Evolutionary conservation across 768 basidiomycete genomes (phyloP), one percentile per base, ranked within the genome.

Genomic region (Psilocybe cyanescens): DNA sequence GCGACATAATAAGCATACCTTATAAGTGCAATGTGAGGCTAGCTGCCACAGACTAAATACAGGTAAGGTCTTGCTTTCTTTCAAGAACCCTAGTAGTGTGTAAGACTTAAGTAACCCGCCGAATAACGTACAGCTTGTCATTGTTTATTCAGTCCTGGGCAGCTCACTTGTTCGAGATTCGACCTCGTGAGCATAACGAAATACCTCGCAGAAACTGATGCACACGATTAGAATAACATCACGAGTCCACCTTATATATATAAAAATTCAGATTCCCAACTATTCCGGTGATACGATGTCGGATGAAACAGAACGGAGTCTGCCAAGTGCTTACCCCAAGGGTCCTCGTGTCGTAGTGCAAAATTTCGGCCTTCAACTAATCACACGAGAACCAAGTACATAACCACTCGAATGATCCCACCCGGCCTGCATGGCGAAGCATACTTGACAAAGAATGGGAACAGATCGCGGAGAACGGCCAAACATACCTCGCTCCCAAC

Each of bases 401-500:
- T 8, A 29, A 46, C 33, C 39, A n/a, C 46, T 55, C 24, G 37
- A 44, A 44, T 35, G 12, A 28, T 19, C 49, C 24, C 60, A 57
- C 39, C 54, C 30, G 24, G 31, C 17, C 54, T 60, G 59, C 53
- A 24, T 54, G 49, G 57, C 11, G 53, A 55, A 62, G 57, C n/a
- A 44, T 58, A 55, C 35, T 62, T 58, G 61, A 58, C 61, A 62
- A 47, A 39, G 57, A 55, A 62, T 62, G 61, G 55, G 61, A 62
- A 62, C 17, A 45, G n/a, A 51, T 39, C 33, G 24, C 28, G 47
- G 35, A 60, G 35, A 37, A 31, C 52, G 55, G 30, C 4, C 49
- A 30, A 8, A 44, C 41, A 5, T n/a, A 44, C 41, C 14, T 44
- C 14, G 8, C 5, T 17, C 30, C 41, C 41, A 11, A 16, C 14